Base-by-base conservation (phyloP, 345 rosid species). In the Eucalyptus pauciflora region DNA sequence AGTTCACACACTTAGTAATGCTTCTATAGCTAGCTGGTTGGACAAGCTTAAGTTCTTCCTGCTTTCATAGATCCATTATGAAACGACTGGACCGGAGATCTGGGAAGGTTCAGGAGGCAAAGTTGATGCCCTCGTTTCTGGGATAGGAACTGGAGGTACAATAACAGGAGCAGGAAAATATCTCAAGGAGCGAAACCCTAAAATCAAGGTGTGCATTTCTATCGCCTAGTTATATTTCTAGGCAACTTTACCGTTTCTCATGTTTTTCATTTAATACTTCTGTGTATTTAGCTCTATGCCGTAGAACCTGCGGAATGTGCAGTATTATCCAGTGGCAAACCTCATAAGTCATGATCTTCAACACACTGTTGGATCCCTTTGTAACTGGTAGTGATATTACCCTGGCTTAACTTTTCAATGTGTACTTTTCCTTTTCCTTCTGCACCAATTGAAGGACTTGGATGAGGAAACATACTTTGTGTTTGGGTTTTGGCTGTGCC, bases 151-250 rank as follows among this genome's bases (percentile, higher is more conserved):
- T 37, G 95, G 96, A 48, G 96, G 97, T 85, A 94, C 96, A 14
- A 86, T 96, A 52, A 94, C 96, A 4, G 94, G 98, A 60, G 94
- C 92, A 13, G 94, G 96, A 87, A 91, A n/a, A 88, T 96, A 91
- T 91, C 96, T 95, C 31, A 95, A 90, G 93, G 97, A 94, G 93
- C 93, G 94, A 71, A 95, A 96, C 93, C 95, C 96, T 6, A 87
- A 93, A 8, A 88, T 96, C 43, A 94, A 96, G 97, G 98, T 95
- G 41, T 67, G 24, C 43, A 37, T 64, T 62, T 14, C 71, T 50
- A 46, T 17, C 3, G 56, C 56, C 37, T 49, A 22, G 64, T 7
- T 10, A 88, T 8, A 5, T 33, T 7, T 50, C 88, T 67, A 20
- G 43, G 80, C 7, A 69, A 69, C 45, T 33, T 33, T 3, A 48